Base-by-base conservation (phyloP, 768 basidiomycete genomes). In the Mycena epipterygia region DNA sequence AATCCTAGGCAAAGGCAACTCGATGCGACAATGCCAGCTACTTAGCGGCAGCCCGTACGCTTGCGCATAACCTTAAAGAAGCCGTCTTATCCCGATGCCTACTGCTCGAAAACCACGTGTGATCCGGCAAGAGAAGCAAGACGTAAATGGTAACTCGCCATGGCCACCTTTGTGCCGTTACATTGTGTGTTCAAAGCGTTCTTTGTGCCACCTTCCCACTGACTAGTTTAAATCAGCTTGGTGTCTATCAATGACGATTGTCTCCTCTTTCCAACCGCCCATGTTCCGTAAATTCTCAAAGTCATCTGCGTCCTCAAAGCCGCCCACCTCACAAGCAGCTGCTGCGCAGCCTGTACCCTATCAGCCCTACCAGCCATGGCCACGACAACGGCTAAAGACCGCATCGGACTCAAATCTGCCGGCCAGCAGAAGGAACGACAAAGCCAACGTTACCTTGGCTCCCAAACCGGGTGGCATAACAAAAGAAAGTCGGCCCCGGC, bases 111-210 rank as follows among this genome's bases (percentile, higher is more conserved):
- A 39, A 52, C 2, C 51, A 29, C 19, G 3, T 48, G 46, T 57
- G 52, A 48, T 62, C 55, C 42, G 52, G 27, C 3, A 23, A 35
- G 9, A 56, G 62, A 51, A 64, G 67, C 35, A 30, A 8, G 17
- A 21, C 68, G 33, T 32, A 70, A 64, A 53, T 41, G 49, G 62
- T n/a, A 70, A 64, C 16, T 49, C 25, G 56, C 48, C 0, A 70
- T 49, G 23, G 41, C 57, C 63, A 42, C 62, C 68, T 44, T 64
- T 41, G 55, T 32, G 35, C 62, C 68, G 48, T 48, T 64, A 12
- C 68, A 64, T 64, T 68, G 65, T 68, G 51, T 51, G 61, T 55
- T 68, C 67, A 63, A 63, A 69, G 35, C 29, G 55, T 56, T 56
- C 39, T 66, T 69, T 70, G 41, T 70, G 68, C 67, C 65, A 61